Evolutionary conservation across 1,139 yeast genomes (phyloP).

Genomic region (Kluyveromyces sp.): DNA sequence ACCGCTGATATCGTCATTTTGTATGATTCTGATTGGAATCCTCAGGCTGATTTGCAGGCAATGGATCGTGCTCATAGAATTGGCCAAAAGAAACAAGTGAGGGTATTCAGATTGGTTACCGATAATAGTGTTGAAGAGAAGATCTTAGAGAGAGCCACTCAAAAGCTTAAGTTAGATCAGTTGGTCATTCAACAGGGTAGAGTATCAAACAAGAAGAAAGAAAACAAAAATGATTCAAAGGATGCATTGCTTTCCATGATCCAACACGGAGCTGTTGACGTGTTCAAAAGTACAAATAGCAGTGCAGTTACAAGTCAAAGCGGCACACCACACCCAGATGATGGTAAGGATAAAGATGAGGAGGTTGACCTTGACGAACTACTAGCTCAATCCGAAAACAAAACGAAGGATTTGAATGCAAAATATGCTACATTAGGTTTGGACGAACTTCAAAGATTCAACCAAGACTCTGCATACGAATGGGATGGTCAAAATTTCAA

Average conservation of each 20-base stretch:
- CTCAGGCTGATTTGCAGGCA: conserved; percentile 97
- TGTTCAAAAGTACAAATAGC: conserved; percentile 45
- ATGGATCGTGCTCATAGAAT: conserved; percentile 99
- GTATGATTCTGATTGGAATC: conserved; percentile 97
- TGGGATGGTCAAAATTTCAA: conserved; percentile 83
- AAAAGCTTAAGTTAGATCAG: conserved; percentile 85
- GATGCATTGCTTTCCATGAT: conserved; percentile 92
- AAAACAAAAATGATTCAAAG: conserved; percentile 51
- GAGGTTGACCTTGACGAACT: conserved; percentile 79
- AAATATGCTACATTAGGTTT: conserved; percentile 80
- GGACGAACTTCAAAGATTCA: conserved; percentile 84
- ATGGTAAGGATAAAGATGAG: conserved; percentile 33
- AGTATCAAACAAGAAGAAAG: conserved; percentile 37
- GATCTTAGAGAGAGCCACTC: conserved; percentile 92
- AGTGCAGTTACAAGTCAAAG: conserved; percentile 20
- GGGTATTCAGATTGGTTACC: conserved; percentile 85
- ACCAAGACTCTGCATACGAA: conserved; percentile 60
- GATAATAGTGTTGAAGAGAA: conserved; percentile 96
- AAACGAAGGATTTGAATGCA: conserved; percentile 67
- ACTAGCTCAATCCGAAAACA: conserved; percentile 68
- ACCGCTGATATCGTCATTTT: conserved; percentile 86
- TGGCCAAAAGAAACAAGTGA: conserved; percentile 94
- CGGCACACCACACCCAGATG: conserved; percentile 32
- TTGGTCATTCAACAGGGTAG: conserved; percentile 94
- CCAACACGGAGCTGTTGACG: conserved; percentile 92